Evolutionary conservation across 345 rosid species (phyloP), one percentile per base, ranked within the genome.

Genomic region (Eucalyptus cloeziana): DNA sequence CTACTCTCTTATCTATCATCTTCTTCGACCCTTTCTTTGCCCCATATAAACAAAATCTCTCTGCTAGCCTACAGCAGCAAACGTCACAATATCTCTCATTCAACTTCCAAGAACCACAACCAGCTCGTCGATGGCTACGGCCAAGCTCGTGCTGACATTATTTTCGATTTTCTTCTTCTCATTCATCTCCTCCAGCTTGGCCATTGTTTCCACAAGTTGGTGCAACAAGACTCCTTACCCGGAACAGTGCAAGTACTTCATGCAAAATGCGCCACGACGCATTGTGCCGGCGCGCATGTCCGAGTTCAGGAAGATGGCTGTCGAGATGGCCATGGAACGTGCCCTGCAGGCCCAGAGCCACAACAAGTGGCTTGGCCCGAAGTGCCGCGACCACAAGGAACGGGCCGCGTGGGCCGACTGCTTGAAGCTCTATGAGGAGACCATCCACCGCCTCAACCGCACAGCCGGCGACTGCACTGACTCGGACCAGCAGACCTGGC

Each of bases 401-500:
- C 93, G 90, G 89, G 92, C 92, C 1, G 96, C 94, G 1, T 94
- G 97, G 93, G 27, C 93, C 1, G 99, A 97, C 49, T 97, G 99
- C 86, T 64, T 92, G 50, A 94, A 92, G 87, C 97, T 96, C 12
- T 96, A 95, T 8, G 90, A 87, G 52, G 91, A 94, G 87, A 94
- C 97, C 5, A 80, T 96, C 87, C 16, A 92, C 54, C 97, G 96
- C 80, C 92, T 97, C 31, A 96, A 93, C 90, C 94, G 94, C 13
- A 95, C 98, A 30, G 25, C 94, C 0, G 89, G 86, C 9, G 96
- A 96, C 58, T 95, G 95, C 91, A 88, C 94, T 7, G 91, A 93
- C 87, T 93, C 93, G 24, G 99, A 97, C 87, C 94, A 93, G 25
- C 99, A 96, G 30, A 97, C 99, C 2, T 97, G 99, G 98, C 94